Evolutionary conservation across 2,329 filamentous ascomycete species (phyloP).

Genomic region (Colletotrichum truncatum): DNA sequence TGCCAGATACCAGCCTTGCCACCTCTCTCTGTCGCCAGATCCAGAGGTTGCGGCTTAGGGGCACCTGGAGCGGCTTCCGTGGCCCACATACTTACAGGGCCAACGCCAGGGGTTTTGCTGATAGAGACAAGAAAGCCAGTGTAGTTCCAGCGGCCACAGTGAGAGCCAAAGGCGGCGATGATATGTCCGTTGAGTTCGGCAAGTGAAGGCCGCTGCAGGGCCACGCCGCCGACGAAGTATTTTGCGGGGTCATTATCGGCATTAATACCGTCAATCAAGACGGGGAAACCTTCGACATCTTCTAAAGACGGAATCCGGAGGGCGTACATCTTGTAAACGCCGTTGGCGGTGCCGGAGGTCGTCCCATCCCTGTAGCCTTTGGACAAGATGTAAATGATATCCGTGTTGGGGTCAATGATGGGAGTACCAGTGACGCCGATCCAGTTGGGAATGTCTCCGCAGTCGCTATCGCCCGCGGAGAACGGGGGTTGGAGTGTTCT

Average conservation of each 20-base stretch:
- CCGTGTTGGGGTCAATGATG: slow-evolving; percentile 44
- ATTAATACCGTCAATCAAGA: slow-evolving; percentile 51
- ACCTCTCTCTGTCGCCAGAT: slow-evolving; percentile 13
- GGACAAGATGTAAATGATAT: slow-evolving; percentile 46
- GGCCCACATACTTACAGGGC: slow-evolving; percentile 39
- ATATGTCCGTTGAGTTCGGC: slow-evolving; percentile 44
- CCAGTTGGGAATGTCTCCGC: slow-evolving; percentile 49
- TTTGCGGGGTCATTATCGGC: slow-evolving; percentile 55
- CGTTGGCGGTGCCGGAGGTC: slow-evolving; percentile 40
- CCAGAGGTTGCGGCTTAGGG: slow-evolving; percentile 35
- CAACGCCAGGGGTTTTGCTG: slow-evolving; percentile 40
- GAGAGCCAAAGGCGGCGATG: slow-evolving; percentile 56
- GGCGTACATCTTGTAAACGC: slow-evolving; percentile 49
- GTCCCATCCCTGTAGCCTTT: slow-evolving; percentile 43
- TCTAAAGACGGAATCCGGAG: slow-evolving; percentile 48
- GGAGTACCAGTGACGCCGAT: slow-evolving; percentile 48
- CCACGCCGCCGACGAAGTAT: slow-evolving; percentile 55
- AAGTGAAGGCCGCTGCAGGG: slow-evolving; percentile 53
- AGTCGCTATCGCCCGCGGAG: slow-evolving; percentile 45
- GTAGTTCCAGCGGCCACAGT: slow-evolving; percentile 58
- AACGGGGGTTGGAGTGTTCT: slow-evolving; percentile 51
- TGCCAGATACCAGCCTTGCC: slow-evolving; percentile 50
- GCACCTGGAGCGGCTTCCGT: slow-evolving; percentile 45
- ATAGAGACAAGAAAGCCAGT: slow-evolving; percentile 43
- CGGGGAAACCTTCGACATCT: slow-evolving; percentile 49